Evolutionary conservation across 352 stramenopile genomes (phyloP).

Genomic region (Phytophthora crassamura): DNA sequence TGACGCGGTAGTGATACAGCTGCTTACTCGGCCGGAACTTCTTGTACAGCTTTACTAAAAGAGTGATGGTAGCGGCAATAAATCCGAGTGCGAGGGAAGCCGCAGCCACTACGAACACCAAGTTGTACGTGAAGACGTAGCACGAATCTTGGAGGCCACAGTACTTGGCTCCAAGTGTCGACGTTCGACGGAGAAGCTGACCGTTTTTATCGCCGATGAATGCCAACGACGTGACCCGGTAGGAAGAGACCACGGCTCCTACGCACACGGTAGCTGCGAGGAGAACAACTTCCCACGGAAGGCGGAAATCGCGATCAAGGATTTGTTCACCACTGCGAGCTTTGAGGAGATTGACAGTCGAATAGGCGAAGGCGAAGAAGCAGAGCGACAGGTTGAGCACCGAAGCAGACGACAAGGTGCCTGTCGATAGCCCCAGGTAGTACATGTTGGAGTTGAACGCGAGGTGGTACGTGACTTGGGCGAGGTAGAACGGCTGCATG

Average conservation of each 20-base stretch:
- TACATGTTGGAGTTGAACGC: conserved; percentile 39
- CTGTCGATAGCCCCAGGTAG: conserved; percentile 28
- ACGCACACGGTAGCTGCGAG: conserved; percentile 4
- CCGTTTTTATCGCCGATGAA: conserved; percentile 30
- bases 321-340: conserved; percentile 24
- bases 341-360: conserved; percentile 30
- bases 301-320: conserved; percentile 26
- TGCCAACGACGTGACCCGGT: conserved; percentile 13
- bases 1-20: conserved; percentile 26
- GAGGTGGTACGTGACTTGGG: conserved; percentile 37
- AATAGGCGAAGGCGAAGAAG: conserved; percentile 34
- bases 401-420: conserved; percentile 25
- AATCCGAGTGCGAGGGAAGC: conserved; percentile 20
- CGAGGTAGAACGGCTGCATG: conserved; percentile 38
- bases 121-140: conserved; percentile 35
- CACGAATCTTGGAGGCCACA: conserved; percentile 38
- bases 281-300: conserved; percentile 31
- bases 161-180: conserved; percentile 25
- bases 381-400: conserved; percentile 24
- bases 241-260: conserved; percentile 13
- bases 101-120: conserved; percentile 20
- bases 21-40: conserved; percentile 3
- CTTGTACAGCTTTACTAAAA: conserved; percentile 15
- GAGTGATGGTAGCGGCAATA: conserved; percentile 18
- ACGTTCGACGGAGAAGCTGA: conserved; percentile 29